Base-by-base conservation (phyloP, 1,139 yeast genomes). In the Torulaspora globosa region DNA sequence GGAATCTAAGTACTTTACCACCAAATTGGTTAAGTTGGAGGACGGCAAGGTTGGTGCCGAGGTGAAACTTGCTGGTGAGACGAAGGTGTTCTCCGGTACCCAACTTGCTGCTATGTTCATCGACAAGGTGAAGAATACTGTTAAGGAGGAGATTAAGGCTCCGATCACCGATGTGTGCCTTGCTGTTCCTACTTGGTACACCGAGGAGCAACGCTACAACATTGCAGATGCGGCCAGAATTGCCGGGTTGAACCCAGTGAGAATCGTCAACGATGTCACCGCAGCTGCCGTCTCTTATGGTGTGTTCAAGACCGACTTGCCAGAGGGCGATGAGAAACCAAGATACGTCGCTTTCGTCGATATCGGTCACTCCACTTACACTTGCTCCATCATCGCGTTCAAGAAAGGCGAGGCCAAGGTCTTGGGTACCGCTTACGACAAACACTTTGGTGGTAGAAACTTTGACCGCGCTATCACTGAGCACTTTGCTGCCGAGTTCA, bases 211-310 rank as follows among this genome's bases (percentile, higher is more conserved):
- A 76, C 89, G 98, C 73, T 90, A 96, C 67, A 96, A 97, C 55
- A 83, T 95, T 59, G 78, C 89, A 53, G 98, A 94, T 68, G 97
- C 98, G 50, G 92, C 96, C 64, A 79, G 78, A 67, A 85, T 92
- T 69, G 97, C 98, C 53, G 96, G 96, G 54, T 79, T 92, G 67
- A 92, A 92, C 81, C 97, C 98, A 51, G 97, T 92, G 52, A 85
- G 98, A 79, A 82, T 92, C 58, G 96, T 92, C 62, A 92, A 92
- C 70, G 98, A 92, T 70, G 82, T 87, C 55, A 90, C 98, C 50
- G 97, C 98, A 52, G 98, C 98, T 50, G 97, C 97, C 59, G 96
- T 94, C 57, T 95, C 97, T 59, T 94, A 92, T 75, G 98, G 98
- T 76, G 97, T 92, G 53, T 92, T 92, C 83, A 90, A 92, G 80